Percentiles rank a stretch among this genome's conserved stretches.
These are phyloP conservation scores for Ophioceras dolichostomum DNA, from an alignment of 2,329 filamentous ascomycete species.

Conservation along the genomic window DNA sequence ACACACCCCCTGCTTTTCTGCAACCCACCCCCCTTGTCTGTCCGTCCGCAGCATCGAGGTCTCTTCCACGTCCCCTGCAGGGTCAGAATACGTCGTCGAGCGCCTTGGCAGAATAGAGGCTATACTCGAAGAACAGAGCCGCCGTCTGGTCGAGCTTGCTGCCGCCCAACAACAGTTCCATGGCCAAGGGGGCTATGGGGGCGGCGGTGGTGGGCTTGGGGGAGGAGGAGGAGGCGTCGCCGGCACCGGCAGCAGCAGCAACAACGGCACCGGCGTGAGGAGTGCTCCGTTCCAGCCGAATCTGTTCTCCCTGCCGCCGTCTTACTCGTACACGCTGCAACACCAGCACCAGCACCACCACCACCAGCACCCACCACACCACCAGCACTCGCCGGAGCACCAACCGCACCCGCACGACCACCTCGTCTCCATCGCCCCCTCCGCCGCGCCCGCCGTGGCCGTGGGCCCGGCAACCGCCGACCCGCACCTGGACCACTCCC, in stretches of 20 bases:
- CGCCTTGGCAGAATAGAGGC: conserved; percentile 24
- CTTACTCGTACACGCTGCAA: conserved; percentile 1
- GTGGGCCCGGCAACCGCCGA: conserved; percentile 12
- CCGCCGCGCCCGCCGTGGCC: no score
- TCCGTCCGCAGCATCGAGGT: conserved; percentile 18
- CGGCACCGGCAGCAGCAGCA: conserved; percentile 1
- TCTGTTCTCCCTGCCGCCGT: conserved; percentile 2
- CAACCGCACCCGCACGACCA: no score
- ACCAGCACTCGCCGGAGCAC: conserved; percentile 4
- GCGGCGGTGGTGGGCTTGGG: no score
- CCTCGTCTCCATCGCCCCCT: no score
- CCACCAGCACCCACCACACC: neutral
- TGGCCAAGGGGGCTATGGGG: no score
- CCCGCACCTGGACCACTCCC: conserved; percentile 15
- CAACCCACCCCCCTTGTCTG: conserved; percentile 3
- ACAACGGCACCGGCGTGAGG: conserved; percentile 1
- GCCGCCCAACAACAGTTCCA: neutral
- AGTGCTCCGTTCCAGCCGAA: conserved; percentile 2
- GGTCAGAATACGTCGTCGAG: conserved; percentile 20
- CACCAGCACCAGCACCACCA: conserved; percentile 1
- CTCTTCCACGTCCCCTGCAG: conserved; percentile 7
- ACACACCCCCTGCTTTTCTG: no score
- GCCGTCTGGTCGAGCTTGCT: conserved; percentile 9
- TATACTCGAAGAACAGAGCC: conserved; percentile 13
- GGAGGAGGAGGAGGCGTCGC: no score